Conservation (phyloP, 768 basidiomycete species). For the Leccinum subgranulosum region DNA sequence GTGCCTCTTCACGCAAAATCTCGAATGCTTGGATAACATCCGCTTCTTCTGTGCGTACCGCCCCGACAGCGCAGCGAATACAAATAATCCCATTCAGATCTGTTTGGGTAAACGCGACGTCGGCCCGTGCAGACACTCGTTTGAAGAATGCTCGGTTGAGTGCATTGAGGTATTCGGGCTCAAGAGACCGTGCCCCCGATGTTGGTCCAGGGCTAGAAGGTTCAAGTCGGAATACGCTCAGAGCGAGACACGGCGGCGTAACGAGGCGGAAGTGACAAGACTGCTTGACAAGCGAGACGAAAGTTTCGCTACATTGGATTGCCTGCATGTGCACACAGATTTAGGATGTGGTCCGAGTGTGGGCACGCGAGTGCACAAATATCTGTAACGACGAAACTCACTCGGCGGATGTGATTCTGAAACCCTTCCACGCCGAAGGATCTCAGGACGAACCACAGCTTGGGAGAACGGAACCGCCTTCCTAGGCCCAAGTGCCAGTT, state of each 20-base stretch:
- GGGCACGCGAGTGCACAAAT: too few species aligned
- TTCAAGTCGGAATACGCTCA: slow-evolving; percentile 72
- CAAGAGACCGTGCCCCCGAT: slow-evolving; percentile 7
- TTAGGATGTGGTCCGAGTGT: too few species aligned
- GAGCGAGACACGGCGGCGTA: slow-evolving; percentile 65
- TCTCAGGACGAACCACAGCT: slow-evolving; percentile 89
- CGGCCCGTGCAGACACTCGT: slow-evolving; percentile 53
- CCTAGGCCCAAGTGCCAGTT: slow-evolving; percentile 85
- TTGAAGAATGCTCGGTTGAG: slow-evolving; percentile 65
- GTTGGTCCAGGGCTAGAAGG: slow-evolving; percentile 20
- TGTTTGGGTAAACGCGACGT: slow-evolving; percentile 79
- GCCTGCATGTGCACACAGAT: slow-evolving; percentile 41
- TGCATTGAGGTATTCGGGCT: slow-evolving; percentile 48
- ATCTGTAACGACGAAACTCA: too few species aligned
- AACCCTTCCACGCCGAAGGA: slow-evolving; percentile 82
- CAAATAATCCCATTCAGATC: slow-evolving; percentile 70
- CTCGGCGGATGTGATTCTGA: slow-evolving; percentile 62
- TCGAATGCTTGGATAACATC: slow-evolving; percentile 64
- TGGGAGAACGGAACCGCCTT: slow-evolving; percentile 86
- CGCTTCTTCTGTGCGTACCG: slow-evolving; percentile 55
- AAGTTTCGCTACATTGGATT: slow-evolving; percentile 56
- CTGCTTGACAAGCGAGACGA: slow-evolving; percentile 50
- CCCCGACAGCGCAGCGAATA: slow-evolving; percentile 76
- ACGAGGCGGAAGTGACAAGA: slow-evolving; percentile 61
- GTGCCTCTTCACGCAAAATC: slow-evolving; percentile 55